Base-by-base conservation (phyloP, 2,329 filamentous ascomycete species). In the Cyphellophora europaea region DNA sequence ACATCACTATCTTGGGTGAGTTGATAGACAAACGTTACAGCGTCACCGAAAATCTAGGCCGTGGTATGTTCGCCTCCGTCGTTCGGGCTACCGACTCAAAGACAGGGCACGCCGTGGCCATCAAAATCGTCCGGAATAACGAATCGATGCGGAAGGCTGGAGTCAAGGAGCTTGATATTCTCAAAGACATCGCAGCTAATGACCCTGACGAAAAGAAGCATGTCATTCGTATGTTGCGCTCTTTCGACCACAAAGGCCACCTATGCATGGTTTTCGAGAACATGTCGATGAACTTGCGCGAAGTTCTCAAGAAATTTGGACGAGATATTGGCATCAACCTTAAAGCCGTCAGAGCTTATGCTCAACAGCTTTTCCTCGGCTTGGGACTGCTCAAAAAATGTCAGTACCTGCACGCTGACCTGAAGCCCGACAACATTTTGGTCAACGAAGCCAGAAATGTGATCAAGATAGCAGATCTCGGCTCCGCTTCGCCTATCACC, bases 61-160 rank as follows among this genome's bases (percentile, higher is more conserved):
- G 85, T 59, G 91, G 91, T 50, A 94, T 95, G 72, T 98, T 95
- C 57, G 93, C 91, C 0, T 87, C 86, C 6, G 91, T 98, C n/a
- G 86, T 91, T 35, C 79, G 86, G 45, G 91, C 91, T 14, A 72
- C 76, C 43, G 88, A 95, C 58, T 73, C 80, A 14, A 77, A 75
- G 32, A 83, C 72, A 38, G 79, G 79, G 51, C 74, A 75, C 49
- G 58, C 82, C n/a, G 88, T 96, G 19, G 91, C 91, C 15, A 83
- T 98, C 69, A 98, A 98, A 63, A 91, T 98, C 50, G 93, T 96
- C 60, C 83, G 91, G 44, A 93, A 93, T 59, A 96, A 98, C 52
- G 88, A 94, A 53, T 83, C 85, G 10, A 81, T 95, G 77, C 67
- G 63, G 47, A 95, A 94, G 59, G 88, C 87, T 30, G 91, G 88